Evolutionary conservation across 768 basidiomycete species (phyloP), one percentile per base, ranked within the genome.

Genomic region (Cyclocybe cylindracea): DNA sequence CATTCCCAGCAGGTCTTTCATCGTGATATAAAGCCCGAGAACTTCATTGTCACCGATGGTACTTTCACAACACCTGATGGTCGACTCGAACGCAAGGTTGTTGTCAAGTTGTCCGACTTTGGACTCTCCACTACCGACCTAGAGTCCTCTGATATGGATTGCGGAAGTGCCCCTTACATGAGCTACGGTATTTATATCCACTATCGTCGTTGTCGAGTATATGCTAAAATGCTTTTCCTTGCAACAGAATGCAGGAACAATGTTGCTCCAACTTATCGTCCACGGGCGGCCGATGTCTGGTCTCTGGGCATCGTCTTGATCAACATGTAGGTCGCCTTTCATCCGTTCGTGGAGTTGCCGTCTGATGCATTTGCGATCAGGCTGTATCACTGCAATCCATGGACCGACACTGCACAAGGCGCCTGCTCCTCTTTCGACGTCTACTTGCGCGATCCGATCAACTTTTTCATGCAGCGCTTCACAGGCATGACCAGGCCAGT

Each of bases 1-100:
- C 96, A 99, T 66, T 86, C 86, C 13, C 85, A 87, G 55, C 87
- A 87, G 35, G 90, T 99, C 55, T 93, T 87, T 66, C 96, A 99
- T 67, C 85, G 96, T 54, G 96, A 99, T 70, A 98, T 99, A 81
- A 99, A 99, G 75, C 96, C 96, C 0, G 96, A 98, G 76, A 98
- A 98, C 74, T 94, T 95, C 62, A 95, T 95, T 66, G 92, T 95
- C 63, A 94, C 92, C 0, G 91, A 95, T 61, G 91, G 85, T 11
- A 83, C 80, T 69, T 66, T 72, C 35, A 77, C 80, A 14, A 65
- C 75, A n/a, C 65, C 77, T 35, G 78, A 79, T 59, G 82, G 83
- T 45, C 74, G 76, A 49, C 75, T 76, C 59, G 91, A 93, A 68
- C 85, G 92, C 61, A 89, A 89, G 65, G 96, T 99, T 54, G 74